Base-by-base conservation (phyloP, 495 filamentous ascomycete genomes). In the Aspergillus wentii region DNA sequence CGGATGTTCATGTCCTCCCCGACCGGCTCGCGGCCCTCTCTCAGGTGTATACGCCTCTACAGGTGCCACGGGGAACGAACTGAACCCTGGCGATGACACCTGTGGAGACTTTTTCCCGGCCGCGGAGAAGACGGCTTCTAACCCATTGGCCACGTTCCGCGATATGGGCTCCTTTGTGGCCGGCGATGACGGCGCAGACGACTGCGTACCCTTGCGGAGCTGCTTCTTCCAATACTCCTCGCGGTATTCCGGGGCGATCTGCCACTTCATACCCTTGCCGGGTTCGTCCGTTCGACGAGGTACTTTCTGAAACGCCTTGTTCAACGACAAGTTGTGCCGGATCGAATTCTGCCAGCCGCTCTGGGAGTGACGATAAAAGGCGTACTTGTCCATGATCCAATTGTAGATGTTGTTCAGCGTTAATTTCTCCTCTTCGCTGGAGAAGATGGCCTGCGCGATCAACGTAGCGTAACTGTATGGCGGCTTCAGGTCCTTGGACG, bases 221-320 rank as follows among this genome's bases (percentile, higher is more conserved):
- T 70, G 66, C 48, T 80, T 81, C 59, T 78, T 80, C 43, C 80
- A 67, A 38, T 80, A 82, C 32, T 94, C 87, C 5, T 95, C 85
- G 18, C 85, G 82, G 28, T 80, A 67, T 35, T 89, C 86, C 1
- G 80, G 75, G 2, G 86, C 80, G 53, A 98, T 85, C 59, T 84
- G 80, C 92, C 92, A 98, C 56, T 96, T 95, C 90, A 95, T 95
- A 17, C 92, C 92, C 64, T 98, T 98, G 3, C 92, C 92, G 2
- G 92, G 92, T 54, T 98, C 94, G 49, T 98, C 86, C 0, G 88
- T 92, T 4, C 84, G 77, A 23, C 92, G 82, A 17, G 94, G 83
- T 4, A 95, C 83, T 58, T 97, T 97, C 44, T 84, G 78, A 57
- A 98, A 98, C 0, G 80, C 77, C 60, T 94, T 91, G 52, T 94